These are phyloP conservation scores for Coniochaeta hoffmannii DNA, from an alignment of 2,329 filamentous ascomycete species.

Conservation along the genomic window DNA sequence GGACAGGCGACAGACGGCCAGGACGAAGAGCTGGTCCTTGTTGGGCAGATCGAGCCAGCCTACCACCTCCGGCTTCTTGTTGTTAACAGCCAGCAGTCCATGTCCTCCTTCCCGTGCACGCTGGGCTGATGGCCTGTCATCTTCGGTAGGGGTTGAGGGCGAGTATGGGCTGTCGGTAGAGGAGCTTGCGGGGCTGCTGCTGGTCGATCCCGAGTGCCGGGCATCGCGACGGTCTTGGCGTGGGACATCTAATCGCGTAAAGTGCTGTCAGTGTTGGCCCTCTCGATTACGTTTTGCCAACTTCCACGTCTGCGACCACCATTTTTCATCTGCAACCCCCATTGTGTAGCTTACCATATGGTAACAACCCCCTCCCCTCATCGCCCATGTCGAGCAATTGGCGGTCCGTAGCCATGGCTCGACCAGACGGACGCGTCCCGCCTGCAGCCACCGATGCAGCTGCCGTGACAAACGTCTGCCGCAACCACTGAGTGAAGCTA, in stretches of 20 bases:
- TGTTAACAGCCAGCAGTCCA: not conserved
- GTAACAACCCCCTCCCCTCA: not conserved
- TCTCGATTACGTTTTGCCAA: not conserved
- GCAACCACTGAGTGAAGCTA: not conserved
- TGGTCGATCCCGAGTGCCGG: not conserved
- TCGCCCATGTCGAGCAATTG: not conserved
- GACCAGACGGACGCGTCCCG: not conserved
- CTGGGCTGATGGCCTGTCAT: no score
- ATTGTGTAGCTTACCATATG: not conserved
- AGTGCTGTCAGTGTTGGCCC: not conserved
- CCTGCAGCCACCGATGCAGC: not conserved
- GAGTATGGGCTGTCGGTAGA: not conserved
- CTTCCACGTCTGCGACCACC: not conserved
- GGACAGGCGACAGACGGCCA: constrained; percentile 33
- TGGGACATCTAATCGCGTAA: not conserved
- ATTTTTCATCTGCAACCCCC: not conserved
- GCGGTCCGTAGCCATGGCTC: not conserved
- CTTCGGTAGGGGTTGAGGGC: not conserved
- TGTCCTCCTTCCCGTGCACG: not conserved
- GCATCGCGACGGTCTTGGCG: not conserved
- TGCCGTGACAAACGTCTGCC: not conserved
- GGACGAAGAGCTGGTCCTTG: constrained; percentile 27
- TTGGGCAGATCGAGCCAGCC: constrained; percentile 26
- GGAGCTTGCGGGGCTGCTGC: not conserved
- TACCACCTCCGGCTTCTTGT: constrained; percentile 9